Evolutionary conservation across 352 stramenopile genomes (phyloP).

Genomic region (Globisporangium yorkense): DNA sequence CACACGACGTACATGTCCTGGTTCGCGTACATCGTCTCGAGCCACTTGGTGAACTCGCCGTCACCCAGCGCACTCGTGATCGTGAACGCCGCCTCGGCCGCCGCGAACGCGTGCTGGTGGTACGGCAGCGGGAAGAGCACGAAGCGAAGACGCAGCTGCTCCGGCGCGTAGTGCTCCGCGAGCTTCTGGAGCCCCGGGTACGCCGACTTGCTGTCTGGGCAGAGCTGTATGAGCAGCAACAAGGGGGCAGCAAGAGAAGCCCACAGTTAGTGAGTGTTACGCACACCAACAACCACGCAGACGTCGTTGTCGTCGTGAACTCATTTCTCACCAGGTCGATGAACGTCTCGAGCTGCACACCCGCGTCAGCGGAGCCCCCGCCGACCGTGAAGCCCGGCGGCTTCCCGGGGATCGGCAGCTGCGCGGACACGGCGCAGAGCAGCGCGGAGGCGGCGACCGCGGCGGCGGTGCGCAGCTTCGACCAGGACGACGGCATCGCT

Average conservation of each 20-base stretch:
- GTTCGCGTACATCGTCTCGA: conserved; percentile 75
- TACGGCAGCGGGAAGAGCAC: conserved; percentile 77
- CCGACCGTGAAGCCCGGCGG: conserved; percentile 62
- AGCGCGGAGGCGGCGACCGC: conserved; percentile 11
- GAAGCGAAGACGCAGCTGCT: conserved; percentile 63
- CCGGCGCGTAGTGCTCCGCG: conserved; percentile 36
- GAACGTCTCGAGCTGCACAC: conserved; percentile 79
- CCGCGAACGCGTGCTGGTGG: conserved; percentile 68
- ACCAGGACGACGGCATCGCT: neutral
- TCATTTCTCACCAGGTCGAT: conserved; percentile 53
- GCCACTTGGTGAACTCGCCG: conserved; percentile 53
- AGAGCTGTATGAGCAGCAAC: conserved; percentile 32
- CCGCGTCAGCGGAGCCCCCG: conserved; percentile 36
- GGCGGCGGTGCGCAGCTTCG: conserved; percentile 14
- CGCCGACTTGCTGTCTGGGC: conserved; percentile 62
- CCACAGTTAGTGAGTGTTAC: too few species aligned
- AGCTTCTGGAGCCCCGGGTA: conserved; percentile 66
- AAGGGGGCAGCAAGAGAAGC: neutral
- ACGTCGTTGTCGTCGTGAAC: neutral
- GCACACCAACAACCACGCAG: too few species aligned
- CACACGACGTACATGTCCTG: conserved; percentile 50
- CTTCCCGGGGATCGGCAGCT: conserved; percentile 56
- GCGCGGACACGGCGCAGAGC: conserved; percentile 16
- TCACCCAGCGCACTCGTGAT: conserved; percentile 58
- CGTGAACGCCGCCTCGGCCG: conserved; percentile 56